Conservation (phyloP, 1,139 yeast species). For the Yamadazyma oceani region DNA sequence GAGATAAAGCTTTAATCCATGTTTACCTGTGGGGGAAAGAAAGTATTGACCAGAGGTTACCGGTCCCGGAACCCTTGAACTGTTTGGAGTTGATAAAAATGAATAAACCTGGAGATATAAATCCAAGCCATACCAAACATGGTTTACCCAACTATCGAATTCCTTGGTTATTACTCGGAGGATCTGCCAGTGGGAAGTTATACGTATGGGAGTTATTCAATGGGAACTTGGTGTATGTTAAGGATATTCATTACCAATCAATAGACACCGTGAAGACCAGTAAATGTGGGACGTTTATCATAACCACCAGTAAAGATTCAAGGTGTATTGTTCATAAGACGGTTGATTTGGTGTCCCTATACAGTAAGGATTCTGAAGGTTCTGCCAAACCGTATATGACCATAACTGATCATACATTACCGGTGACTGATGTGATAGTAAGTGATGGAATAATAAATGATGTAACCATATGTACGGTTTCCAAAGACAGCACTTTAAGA, state of each 20-base stretch:
- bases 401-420: constrained; percentile 74
- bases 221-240: constrained; percentile 70
- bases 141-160: constrained; percentile 38
- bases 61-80: constrained; percentile 76
- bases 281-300: constrained; percentile 63
- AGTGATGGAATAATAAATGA: constrained; percentile 58
- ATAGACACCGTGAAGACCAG: constrained; percentile 61
- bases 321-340: constrained; percentile 76
- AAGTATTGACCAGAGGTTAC: constrained; percentile 76
- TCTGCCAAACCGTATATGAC: constrained; percentile 45
- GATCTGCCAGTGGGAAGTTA: constrained; percentile 68
- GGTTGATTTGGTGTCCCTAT: constrained; percentile 52
- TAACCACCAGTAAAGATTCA: constrained; percentile 82
- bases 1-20: constrained; percentile 69
- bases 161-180: constrained; percentile 75
- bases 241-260: constrained; percentile 84
- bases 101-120: constrained; percentile 17
- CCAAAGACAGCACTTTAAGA: constrained; percentile 75
- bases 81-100: constrained; percentile 55
- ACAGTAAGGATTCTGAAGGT: constrained; percentile 20
- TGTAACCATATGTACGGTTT: constrained; percentile 65
- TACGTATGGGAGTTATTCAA: constrained; percentile 86
- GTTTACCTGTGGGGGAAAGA: constrained; percentile 80
- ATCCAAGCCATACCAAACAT: constrained; percentile 4
- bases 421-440: constrained; percentile 62